Evolutionary conservation across 1,284 basidiomycete genomes (phyloP).

Genomic region (Bondarzewia mesenterica): DNA sequence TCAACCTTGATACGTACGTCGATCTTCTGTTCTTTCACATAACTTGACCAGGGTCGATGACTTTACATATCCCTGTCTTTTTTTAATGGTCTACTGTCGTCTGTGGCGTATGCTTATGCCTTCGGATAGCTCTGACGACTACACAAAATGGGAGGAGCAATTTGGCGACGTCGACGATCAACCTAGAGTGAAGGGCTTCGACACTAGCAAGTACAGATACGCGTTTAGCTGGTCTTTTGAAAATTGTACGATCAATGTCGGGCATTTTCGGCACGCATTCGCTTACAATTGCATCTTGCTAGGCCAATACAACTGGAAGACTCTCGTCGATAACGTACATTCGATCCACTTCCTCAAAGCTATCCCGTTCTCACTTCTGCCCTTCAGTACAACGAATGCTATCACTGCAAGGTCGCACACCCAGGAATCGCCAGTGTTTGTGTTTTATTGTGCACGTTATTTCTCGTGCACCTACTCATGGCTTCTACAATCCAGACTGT

Average conservation of each 20-base stretch:
- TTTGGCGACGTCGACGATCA: background rate
- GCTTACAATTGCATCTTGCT: background rate
- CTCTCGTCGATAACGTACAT: background rate
- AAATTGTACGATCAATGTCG: background rate
- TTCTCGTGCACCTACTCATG: background rate
- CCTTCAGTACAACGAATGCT: background rate
- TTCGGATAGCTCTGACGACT: background rate
- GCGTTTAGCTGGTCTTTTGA: background rate
- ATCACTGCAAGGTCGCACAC: background rate
- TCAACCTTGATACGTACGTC: slow-evolving; percentile 1
- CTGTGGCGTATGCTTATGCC: background rate
- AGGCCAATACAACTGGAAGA: slow-evolving; percentile 2
- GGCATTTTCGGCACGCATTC: background rate
- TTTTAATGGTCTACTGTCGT: background rate
- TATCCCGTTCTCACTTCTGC: background rate
- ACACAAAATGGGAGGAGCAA: background rate
- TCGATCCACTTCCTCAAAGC: background rate
- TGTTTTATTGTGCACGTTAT: background rate
- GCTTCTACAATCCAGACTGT: background rate
- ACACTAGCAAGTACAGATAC: background rate
- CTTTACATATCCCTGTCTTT: too few relatives aligned
- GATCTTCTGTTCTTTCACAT: too few relatives aligned
- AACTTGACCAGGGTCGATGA: too few relatives aligned
- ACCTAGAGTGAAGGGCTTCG: background rate
- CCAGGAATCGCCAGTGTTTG: background rate